These are phyloP conservation scores for Candida ficus DNA, from an alignment of 805 yeast genomes.

Conservation along the genomic window DNA sequence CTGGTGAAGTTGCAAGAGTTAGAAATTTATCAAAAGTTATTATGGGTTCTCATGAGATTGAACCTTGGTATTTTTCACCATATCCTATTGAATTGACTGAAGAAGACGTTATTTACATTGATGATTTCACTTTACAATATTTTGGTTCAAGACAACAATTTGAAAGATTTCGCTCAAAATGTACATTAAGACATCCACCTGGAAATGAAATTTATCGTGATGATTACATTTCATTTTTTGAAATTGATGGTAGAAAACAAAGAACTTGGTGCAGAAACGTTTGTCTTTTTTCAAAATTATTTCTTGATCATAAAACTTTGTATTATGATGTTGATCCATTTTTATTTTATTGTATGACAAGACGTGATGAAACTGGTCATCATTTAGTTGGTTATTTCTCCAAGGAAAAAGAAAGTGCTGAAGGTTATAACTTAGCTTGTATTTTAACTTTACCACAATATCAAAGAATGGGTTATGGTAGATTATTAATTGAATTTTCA, in stretches of 20 bases:
- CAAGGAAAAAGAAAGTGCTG: slow-evolving; percentile 94
- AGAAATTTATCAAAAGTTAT: slow-evolving; percentile 75
- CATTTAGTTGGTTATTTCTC: slow-evolving; percentile 96
- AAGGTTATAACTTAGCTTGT: slow-evolving; percentile 94
- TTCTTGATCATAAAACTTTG: slow-evolving; percentile 91
- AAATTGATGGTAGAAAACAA: slow-evolving; percentile 94
- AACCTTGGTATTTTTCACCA: slow-evolving; percentile 99
- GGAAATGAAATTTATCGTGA: slow-evolving; percentile 97
- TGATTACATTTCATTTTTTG: slow-evolving; percentile 89
- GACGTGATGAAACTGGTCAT: slow-evolving; percentile 84
- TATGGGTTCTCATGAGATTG: slow-evolving; percentile 87
- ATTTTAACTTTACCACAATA: slow-evolving; percentile 93
- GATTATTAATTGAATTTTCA: slow-evolving; percentile 85
- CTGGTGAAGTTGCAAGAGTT: slow-evolving; percentile 82
- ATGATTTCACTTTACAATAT: slow-evolving; percentile 85
- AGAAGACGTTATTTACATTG: slow-evolving; percentile 82
- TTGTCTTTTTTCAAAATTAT: slow-evolving; percentile 83
- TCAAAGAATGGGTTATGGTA: slow-evolving; percentile 93
- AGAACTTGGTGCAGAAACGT: slow-evolving; percentile 96
- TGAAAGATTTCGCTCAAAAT: slow-evolving; percentile 83
- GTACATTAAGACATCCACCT: slow-evolving; percentile 92
- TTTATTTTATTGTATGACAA: slow-evolving; percentile 92
- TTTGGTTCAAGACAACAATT: slow-evolving; percentile 88
- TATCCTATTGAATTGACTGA: slow-evolving; percentile 94
- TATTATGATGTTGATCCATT: slow-evolving; percentile 99